phyloP scores from a whole-genome alignment of 1,284 basidiomycete genomes.

The Sanghuangporus sanghuang region DNA sequence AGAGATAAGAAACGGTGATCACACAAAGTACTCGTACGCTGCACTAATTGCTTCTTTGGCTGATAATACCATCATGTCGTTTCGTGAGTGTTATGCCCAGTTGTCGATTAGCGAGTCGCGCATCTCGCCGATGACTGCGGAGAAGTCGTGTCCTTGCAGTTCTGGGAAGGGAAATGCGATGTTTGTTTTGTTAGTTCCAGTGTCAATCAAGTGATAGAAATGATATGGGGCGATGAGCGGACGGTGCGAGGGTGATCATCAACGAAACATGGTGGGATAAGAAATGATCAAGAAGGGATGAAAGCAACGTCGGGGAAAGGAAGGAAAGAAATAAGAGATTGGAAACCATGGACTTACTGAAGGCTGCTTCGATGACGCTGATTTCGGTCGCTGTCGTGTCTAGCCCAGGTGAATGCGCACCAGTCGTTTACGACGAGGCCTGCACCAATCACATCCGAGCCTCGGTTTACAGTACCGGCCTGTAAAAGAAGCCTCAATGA shows the following conservation, averaged over 20 bases:
- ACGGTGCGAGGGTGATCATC: not conserved
- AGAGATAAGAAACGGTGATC: no score
- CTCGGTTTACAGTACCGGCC: conserved; percentile 98
- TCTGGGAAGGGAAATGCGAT: conserved; percentile 41
- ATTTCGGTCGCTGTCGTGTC: conserved; percentile 99
- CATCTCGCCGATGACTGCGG: conserved; percentile 91
- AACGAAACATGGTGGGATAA: not conserved
- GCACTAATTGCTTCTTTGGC: not conserved
- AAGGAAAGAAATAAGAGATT: not conserved
- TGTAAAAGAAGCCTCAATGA: conserved; percentile 26
- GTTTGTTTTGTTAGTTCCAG: not conserved
- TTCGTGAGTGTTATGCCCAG: conserved; percentile 61
- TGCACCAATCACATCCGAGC: conserved; percentile 96
- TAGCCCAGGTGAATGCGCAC: conserved; percentile 94
- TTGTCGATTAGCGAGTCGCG: conserved; percentile 91
- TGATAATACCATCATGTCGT: not conserved
- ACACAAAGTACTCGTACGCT: not conserved
- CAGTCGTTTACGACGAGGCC: conserved; percentile 98
- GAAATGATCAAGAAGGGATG: not conserved
- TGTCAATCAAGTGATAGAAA: conserved; percentile 5
- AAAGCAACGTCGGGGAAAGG: not conserved
- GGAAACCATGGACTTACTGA: conserved; percentile 66
- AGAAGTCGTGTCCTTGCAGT: conserved; percentile 82
- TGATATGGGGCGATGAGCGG: not conserved
- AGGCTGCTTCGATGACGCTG: conserved; percentile 95